Conservation (phyloP, 148 eudicot genomes). For the Linanthus parryae region DNA sequence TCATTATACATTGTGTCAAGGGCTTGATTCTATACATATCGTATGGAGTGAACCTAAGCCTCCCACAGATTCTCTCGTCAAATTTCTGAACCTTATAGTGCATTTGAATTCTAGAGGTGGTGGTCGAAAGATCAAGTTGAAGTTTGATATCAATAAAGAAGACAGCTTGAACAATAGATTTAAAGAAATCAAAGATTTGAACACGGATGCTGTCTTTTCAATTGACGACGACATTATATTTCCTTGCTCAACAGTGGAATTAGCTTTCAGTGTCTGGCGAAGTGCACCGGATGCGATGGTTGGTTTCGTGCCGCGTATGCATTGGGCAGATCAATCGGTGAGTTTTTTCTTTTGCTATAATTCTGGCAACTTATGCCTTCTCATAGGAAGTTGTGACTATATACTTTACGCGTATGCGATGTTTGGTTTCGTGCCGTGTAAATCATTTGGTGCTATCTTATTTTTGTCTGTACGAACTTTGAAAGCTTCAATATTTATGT, state of each 20-base stretch:
- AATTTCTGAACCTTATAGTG: constrained; percentile 36
- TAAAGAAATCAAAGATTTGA: constrained; percentile 63
- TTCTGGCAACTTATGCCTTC: not conserved
- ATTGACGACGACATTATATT: constrained; percentile 88
- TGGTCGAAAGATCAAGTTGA: constrained; percentile 51
- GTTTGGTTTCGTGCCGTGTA: not conserved
- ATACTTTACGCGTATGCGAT: not conserved
- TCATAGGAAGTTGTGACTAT: not conserved
- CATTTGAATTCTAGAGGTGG: constrained; percentile 34
- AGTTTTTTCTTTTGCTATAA: constrained; percentile 10
- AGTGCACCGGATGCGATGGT: constrained; percentile 88
- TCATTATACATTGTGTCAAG: constrained; percentile 66
- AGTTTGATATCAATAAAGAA: constrained; percentile 73
- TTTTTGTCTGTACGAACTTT: not conserved
- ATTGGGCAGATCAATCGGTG: constrained; percentile 72
- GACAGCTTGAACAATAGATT: constrained; percentile 91
- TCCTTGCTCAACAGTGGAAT: constrained; percentile 73
- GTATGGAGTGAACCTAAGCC: constrained; percentile 92
- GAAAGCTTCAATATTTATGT: too few species aligned
- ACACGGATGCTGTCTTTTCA: constrained; percentile 72
- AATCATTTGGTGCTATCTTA: not conserved
- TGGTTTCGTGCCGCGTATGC: constrained; percentile 89
- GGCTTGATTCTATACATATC: constrained; percentile 66
- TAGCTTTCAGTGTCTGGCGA: constrained; percentile 73
- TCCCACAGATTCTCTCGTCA: constrained; percentile 55